Percentiles rank a stretch among this genome's conserved stretches.
Conservation (phyloP, 2,329 filamentous ascomycete genomes). For the Verticillium tricorpus region DNA sequence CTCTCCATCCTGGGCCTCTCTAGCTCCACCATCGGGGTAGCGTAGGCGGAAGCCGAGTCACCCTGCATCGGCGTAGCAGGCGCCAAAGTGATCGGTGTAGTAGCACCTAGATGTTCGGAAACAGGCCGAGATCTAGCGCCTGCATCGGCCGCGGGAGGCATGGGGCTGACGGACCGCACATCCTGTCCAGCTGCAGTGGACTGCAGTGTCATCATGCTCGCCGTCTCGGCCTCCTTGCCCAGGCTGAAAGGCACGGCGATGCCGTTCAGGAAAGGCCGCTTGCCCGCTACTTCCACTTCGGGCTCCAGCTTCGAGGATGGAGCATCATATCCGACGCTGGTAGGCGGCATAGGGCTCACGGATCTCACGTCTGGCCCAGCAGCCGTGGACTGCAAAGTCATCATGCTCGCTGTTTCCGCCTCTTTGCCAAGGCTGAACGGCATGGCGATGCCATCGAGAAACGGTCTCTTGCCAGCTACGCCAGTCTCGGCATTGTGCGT, state of each 20-base stretch:
- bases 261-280: slow-evolving; percentile 62
- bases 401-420: slow-evolving; percentile 64
- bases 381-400: slow-evolving; percentile 51
- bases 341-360: slow-evolving; percentile 20
- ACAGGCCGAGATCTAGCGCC: background rate
- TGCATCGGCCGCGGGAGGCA: background rate
- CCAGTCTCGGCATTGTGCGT: slow-evolving; percentile 36
- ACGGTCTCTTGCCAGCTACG: slow-evolving; percentile 57
- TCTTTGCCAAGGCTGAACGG: slow-evolving; percentile 66
- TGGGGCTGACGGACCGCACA: background rate
- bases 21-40: background rate
- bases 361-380: slow-evolving; percentile 26
- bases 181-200: slow-evolving; percentile 24
- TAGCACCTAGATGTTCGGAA: background rate
- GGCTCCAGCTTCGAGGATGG: slow-evolving; percentile 13
- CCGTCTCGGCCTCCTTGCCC: slow-evolving; percentile 57
- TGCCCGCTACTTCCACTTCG: slow-evolving; percentile 50
- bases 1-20: slow-evolving; percentile 43
- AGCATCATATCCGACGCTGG: background rate
- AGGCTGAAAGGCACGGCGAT: slow-evolving; percentile 72
- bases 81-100: background rate
- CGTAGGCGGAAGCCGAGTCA: background rate
- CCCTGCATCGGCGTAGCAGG: background rate
- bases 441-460: slow-evolving; percentile 64
- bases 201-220: slow-evolving; percentile 65